Percentiles rank a stretch among this genome's conserved stretches.
These are phyloP conservation scores for Sextonia rubra DNA, from an alignment of 164 flowering plant species.

Conservation along the genomic window DNA sequence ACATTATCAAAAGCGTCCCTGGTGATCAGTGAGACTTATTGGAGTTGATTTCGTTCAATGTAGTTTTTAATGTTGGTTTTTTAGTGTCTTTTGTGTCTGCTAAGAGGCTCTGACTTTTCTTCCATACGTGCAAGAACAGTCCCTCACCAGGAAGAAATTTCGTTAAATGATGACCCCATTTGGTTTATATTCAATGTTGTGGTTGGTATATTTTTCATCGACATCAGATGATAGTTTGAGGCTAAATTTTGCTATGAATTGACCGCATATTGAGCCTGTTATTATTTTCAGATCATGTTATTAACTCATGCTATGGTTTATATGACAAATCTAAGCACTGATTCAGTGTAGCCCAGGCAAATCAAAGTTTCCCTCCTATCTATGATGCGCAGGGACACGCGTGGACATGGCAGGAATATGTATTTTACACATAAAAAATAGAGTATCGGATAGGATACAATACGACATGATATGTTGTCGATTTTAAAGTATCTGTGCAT, in stretches of 20 bases:
- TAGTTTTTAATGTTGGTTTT: not conserved
- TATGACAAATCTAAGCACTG: too few species aligned
- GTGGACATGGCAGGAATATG: too few species aligned
- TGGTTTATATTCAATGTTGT: not conserved
- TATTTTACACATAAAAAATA: too few species aligned
- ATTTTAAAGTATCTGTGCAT: too few species aligned
- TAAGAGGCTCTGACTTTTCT: not conserved
- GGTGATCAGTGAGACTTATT: conserved; percentile 27
- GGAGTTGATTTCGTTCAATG: not conserved
- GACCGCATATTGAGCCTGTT: too few species aligned
- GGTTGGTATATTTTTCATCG: not conserved
- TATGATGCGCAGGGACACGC: too few species aligned
- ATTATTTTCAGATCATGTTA: too few species aligned
- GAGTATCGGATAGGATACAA: too few species aligned
- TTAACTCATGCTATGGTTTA: too few species aligned
- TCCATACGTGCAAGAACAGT: not conserved
- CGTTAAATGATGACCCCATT: not conserved
- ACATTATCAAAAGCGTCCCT: conserved; percentile 42
- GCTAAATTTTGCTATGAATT: not conserved
- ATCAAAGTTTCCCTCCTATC: too few species aligned
- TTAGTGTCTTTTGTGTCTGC: not conserved
- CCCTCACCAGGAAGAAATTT: not conserved
- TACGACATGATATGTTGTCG: too few species aligned
- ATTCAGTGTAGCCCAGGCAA: too few species aligned
- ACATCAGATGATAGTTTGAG: not conserved